Base-by-base conservation (phyloP, 2,329 filamentous ascomycete genomes). In the Microcyclospora tardicrescens region DNA sequence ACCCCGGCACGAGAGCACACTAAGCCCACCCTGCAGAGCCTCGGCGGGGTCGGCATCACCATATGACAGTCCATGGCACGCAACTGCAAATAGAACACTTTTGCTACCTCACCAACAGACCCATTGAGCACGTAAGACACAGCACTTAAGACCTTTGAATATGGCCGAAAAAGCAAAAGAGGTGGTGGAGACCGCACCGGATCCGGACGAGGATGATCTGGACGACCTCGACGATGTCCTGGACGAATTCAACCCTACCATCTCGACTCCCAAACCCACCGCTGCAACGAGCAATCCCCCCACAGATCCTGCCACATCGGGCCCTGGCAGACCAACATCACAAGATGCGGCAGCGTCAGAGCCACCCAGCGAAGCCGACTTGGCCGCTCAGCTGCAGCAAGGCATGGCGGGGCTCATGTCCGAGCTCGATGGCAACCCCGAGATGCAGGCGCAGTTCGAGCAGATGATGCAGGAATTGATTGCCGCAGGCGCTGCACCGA, bases 141-240 rank as follows among this genome's bases (percentile, higher is more conserved):
- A 36, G 34, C 37, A 39, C 39, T 28, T 37, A 27, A 28, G 29
- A 36, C 19, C 29, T 32, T 12, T 33, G 34, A 43, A 31, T 24
- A 57, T 55, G 53, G 43, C 51, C 36, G 51, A 58, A 8, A 54
- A 55, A 38, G 36, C 44, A 11, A 43, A 47, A 30, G 42, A 51
- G 24, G 38, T 44, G 31, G 43, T 46, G 27, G 61, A 62, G 33
- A 54, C 59, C 38, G 56, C 52, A 5, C 80, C 86, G 14, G 89
- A 95, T 54, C 89, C 87, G 6, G 89, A 96, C 48, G 87, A 93
- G 61, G 91, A 91, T 61, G 84, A 91, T 50, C 66, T 91, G 14
- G 84, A 95, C 55, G 91, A 96, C 54, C 68, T 98, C 33, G 91
- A 98, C 62, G 85, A 84, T 52, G 81, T 96, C 61, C 78, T 98